phyloP scores from a whole-genome alignment of 1,284 basidiomycete genomes.

The Trametes pubescens region DNA sequence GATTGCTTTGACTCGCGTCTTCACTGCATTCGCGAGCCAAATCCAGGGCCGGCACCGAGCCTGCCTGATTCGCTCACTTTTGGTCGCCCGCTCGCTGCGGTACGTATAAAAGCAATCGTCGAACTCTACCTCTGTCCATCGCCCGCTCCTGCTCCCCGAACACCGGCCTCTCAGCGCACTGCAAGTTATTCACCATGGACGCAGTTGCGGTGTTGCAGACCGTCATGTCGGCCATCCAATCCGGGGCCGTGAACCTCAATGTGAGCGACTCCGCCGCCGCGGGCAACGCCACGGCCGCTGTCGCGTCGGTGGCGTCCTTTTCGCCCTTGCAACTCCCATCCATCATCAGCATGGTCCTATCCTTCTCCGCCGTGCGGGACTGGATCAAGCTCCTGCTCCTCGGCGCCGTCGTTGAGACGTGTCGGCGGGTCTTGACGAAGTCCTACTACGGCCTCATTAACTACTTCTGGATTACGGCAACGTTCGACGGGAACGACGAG shows the following conservation, averaged over 20 bases:
- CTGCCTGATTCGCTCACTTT: slow-evolving; percentile 7
- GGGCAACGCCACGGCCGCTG: slow-evolving; percentile 17
- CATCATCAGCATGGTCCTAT: slow-evolving; percentile 25
- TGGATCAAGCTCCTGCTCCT: slow-evolving; percentile 42
- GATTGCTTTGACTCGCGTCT: slow-evolving; percentile 19
- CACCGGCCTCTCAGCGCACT: slow-evolving; percentile 3
- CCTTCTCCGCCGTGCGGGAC: slow-evolving; percentile 35
- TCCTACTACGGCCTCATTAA: slow-evolving; percentile 23
- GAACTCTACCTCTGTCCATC: background rate
- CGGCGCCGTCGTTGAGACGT: slow-evolving; percentile 34
- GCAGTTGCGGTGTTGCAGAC: slow-evolving; percentile 27
- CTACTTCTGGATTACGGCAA: slow-evolving; percentile 35
- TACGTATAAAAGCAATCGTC: slow-evolving; percentile 6
- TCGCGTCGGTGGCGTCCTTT: slow-evolving; percentile 17
- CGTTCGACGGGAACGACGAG: slow-evolving; percentile 42
- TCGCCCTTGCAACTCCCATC: slow-evolving; percentile 23
- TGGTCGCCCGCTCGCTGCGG: background rate
- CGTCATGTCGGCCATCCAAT: slow-evolving; percentile 30
- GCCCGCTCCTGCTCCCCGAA: slow-evolving; percentile 11
- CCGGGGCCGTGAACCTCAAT: slow-evolving; percentile 24
- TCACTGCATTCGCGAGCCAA: slow-evolving; percentile 15
- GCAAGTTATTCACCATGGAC: slow-evolving; percentile 19
- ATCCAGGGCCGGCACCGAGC: slow-evolving; percentile 19
- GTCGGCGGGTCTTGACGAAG: slow-evolving; percentile 22
- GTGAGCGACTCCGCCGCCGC: background rate